These are phyloP conservation scores for Mycena latifolia DNA, from an alignment of 768 basidiomycete species.

Conservation along the genomic window DNA sequence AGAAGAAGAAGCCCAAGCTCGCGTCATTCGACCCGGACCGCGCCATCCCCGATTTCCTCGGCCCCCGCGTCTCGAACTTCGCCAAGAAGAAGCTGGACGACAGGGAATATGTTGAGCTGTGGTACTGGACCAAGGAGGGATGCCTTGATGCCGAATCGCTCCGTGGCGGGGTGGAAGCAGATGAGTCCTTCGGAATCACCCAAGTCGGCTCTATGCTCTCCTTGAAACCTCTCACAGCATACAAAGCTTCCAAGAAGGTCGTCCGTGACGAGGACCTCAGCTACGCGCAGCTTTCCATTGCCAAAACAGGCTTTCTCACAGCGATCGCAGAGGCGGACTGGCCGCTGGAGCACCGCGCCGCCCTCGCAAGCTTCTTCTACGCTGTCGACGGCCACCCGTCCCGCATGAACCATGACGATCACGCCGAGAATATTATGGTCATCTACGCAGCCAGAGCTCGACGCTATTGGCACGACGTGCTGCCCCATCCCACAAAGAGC, in stretches of 20 bases:
- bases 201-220: slow-evolving; percentile 20
- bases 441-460: slow-evolving; percentile 4
- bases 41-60: slow-evolving; percentile 6
- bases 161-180: slow-evolving; percentile 8
- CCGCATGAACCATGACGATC: slow-evolving; percentile 1
- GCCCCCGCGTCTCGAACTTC: slow-evolving; percentile 2
- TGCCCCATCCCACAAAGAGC: background rate
- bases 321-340: slow-evolving; percentile 13
- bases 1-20: slow-evolving; percentile 12
- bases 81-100: slow-evolving; percentile 7
- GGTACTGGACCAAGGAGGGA: slow-evolving; percentile 17
- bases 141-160: slow-evolving; percentile 1
- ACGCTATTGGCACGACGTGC: background rate
- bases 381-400: slow-evolving; percentile 27
- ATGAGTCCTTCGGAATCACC: slow-evolving; percentile 30
- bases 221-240: slow-evolving; percentile 26
- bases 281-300: slow-evolving; percentile 36
- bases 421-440: slow-evolving; percentile 12
- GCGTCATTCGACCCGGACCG: slow-evolving; percentile 11
- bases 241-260: slow-evolving; percentile 33
- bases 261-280: slow-evolving; percentile 35
- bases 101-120: slow-evolving; percentile 11
- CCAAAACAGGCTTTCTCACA: slow-evolving; percentile 22
- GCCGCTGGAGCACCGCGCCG: slow-evolving; percentile 17
- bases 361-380: slow-evolving; percentile 30